phyloP scores from a whole-genome alignment of 2,329 filamentous ascomycete species.

The Calonectria pseudoreteaudii region DNA sequence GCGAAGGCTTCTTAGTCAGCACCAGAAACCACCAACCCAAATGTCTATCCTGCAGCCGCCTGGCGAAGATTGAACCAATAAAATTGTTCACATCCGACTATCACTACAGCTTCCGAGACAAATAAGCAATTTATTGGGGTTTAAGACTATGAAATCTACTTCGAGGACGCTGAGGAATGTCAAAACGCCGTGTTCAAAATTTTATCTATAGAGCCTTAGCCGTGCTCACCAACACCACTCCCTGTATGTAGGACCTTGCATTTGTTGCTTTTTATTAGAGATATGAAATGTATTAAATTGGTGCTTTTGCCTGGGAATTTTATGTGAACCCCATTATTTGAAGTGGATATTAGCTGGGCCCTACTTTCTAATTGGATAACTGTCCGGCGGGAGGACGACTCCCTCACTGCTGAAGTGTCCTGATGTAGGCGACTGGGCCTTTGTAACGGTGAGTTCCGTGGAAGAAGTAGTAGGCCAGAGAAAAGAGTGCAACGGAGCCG shows the following conservation, averaged over 20 bases:
- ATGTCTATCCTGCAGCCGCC: neutral
- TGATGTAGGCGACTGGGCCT: slow-evolving; percentile 33
- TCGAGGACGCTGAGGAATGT: neutral
- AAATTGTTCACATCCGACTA: neutral
- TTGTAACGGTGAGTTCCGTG: slow-evolving; percentile 32
- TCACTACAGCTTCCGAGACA: neutral
- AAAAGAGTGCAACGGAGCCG: slow-evolving; percentile 12
- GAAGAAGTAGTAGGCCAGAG: slow-evolving; percentile 30
- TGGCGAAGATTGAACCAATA: neutral
- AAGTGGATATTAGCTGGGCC: neutral
- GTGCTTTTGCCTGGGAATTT: neutral
- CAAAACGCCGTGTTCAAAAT: neutral
- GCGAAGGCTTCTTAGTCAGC: neutral
- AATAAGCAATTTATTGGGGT: neutral
- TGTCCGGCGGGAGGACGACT: neutral
- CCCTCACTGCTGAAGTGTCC: slow-evolving; percentile 26
- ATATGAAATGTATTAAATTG: neutral
- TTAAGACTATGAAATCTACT: neutral
- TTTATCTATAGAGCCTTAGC: neutral
- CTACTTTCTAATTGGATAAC: neutral
- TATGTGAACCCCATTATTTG: neutral
- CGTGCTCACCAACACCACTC: too few relatives aligned
- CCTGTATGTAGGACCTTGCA: neutral
- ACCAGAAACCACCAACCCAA: fast-evolving
- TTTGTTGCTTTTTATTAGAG: neutral